phyloP scores from a whole-genome alignment of 768 basidiomycete species.

The Boletus speciosus region DNA sequence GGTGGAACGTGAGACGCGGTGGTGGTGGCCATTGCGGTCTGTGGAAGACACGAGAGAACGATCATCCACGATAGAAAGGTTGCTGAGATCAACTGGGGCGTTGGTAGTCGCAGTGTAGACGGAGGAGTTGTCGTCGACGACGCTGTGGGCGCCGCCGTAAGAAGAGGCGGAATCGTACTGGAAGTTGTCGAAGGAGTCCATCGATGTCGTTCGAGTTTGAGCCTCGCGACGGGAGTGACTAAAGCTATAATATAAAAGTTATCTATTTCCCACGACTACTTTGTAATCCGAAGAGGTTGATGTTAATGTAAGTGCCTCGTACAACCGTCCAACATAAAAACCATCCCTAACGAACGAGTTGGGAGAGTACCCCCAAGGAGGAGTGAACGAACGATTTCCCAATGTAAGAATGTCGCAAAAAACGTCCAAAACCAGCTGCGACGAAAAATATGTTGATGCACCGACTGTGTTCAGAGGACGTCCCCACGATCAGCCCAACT shows the following conservation, averaged over 20 bases:
- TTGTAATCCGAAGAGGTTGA: constrained; percentile 9
- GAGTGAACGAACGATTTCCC: background rate
- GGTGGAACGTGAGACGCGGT: constrained; percentile 31
- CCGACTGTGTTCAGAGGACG: background rate
- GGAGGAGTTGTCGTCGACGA: constrained; percentile 78
- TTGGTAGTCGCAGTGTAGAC: constrained; percentile 74
- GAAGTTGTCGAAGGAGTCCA: constrained; percentile 85
- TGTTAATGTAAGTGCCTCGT: background rate
- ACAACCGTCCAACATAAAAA: constrained; percentile 11
- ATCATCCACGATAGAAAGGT: constrained; percentile 66
- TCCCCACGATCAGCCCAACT: background rate
- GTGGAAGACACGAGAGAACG: constrained; percentile 41
- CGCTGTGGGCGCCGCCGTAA: constrained; percentile 63
- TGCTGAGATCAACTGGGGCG: constrained; percentile 58
- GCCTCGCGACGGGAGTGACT: background rate
- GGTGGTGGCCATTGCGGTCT: constrained; percentile 38
- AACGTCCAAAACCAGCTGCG: constrained; percentile 7
- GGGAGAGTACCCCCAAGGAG: constrained; percentile 2
- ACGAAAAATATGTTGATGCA: background rate
- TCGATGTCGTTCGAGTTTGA: constrained; percentile 32
- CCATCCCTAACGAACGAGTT: constrained; percentile 10
- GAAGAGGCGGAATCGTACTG: constrained; percentile 82
- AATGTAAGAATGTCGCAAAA: constrained; percentile 9
- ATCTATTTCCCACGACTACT: constrained; percentile 27
- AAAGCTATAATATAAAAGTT: constrained; percentile 13